Conservation (phyloP, 2,329 filamentous ascomycete genomes). For the Fusarium fujikuroi region DNA sequence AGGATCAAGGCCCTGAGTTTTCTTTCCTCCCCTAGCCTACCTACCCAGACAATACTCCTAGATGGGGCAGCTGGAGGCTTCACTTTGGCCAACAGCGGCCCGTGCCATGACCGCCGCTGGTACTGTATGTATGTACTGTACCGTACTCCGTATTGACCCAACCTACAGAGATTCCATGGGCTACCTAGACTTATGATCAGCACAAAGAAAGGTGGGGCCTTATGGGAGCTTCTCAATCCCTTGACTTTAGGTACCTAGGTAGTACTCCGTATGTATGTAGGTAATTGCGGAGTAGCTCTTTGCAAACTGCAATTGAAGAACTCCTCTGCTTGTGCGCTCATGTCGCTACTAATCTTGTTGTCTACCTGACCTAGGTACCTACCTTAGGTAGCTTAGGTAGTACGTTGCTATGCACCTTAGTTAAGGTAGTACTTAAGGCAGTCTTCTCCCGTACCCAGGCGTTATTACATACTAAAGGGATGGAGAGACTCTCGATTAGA, state of each 20-base stretch:
- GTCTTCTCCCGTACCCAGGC: not conserved
- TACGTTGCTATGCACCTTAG: too few species aligned
- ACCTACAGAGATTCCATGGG: not conserved
- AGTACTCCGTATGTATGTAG: not conserved
- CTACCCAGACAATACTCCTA: not conserved
- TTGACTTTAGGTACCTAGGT: not conserved
- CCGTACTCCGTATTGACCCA: not conserved
- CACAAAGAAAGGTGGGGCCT: constrained; percentile 12
- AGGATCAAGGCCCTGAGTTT: too few species aligned
- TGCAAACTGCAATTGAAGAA: constrained; percentile 9
- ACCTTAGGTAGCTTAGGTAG: too few species aligned
- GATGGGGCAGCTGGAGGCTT: not conserved
- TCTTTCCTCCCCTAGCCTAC: too few species aligned
- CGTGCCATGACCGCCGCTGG: constrained; percentile 17
- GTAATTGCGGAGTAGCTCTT: not conserved
- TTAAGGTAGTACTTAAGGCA: not conserved
- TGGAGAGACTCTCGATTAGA: not conserved
- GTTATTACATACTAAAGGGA: not conserved
- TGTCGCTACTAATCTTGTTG: not conserved
- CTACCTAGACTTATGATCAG: constrained; percentile 4
- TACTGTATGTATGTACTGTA: not conserved
- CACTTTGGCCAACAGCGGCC: constrained; percentile 19
- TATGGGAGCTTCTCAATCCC: not conserved
- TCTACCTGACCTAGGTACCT: not conserved
- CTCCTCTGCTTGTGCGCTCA: not conserved